These are phyloP conservation scores for Hondaea fermentalgiana DNA, from an alignment of 108 stramenopile genomes.

Conservation along the genomic window DNA sequence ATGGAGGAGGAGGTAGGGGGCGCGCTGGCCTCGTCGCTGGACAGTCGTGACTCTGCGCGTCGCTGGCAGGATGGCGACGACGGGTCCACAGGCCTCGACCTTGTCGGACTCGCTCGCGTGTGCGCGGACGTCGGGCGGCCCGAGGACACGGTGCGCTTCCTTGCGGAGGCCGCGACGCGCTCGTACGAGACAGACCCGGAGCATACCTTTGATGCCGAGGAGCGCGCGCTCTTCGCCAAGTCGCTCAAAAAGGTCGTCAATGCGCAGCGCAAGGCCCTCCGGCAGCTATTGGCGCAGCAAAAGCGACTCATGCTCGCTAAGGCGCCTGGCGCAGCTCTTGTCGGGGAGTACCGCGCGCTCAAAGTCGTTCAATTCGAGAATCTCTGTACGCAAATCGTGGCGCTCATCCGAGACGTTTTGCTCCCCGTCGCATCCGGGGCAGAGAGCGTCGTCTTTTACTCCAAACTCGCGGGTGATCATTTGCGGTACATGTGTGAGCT, in stretches of 20 bases:
- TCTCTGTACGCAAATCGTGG: not conserved
- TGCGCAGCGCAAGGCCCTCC: not conserved
- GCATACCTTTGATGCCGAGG: not conserved
- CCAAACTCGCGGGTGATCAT: not conserved
- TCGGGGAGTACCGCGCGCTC: not conserved
- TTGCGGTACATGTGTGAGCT: not conserved
- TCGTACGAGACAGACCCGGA: not conserved
- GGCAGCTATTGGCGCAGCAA: not conserved
- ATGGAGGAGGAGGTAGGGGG: no score
- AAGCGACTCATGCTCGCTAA: not conserved
- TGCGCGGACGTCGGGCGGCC: not conserved
- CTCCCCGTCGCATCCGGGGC: not conserved
- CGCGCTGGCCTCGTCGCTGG: not conserved
- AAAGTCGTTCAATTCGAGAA: not conserved
- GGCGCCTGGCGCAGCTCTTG: not conserved
- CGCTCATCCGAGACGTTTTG: not conserved
- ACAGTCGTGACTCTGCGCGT: not conserved
- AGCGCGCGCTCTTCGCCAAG: not conserved
- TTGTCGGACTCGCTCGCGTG: not conserved
- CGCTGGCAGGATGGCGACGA: not conserved
- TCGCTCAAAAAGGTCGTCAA: conserved; percentile 4
- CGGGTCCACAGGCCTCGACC: not conserved
- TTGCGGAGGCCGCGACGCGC: not conserved
- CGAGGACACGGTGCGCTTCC: not conserved
- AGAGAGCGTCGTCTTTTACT: not conserved